These are phyloP conservation scores for Pseudognaphalium luteoalbum DNA, from an alignment of 129 eudicot genomes.

Conservation along the genomic window DNA sequence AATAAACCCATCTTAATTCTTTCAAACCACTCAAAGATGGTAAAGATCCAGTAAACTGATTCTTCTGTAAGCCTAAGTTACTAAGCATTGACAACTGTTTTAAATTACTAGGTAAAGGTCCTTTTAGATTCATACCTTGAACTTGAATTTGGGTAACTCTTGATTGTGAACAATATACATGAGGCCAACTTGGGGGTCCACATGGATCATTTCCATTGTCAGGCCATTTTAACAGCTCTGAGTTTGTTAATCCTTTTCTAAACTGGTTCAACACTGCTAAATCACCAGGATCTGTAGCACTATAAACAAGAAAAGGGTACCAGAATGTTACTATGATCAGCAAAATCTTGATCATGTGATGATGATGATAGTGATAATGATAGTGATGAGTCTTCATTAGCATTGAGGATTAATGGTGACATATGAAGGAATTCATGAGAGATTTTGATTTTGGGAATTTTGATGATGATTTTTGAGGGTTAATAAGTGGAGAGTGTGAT, in stretches of 20 bases:
- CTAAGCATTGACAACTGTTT: slow-evolving; percentile 63
- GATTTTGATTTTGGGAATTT: slow-evolving; percentile 3
- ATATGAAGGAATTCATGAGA: slow-evolving; percentile 2
- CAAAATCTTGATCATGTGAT: slow-evolving; percentile 14
- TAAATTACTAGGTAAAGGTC: slow-evolving; percentile 65
- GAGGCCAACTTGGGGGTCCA: slow-evolving; percentile 87
- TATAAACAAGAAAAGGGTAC: slow-evolving; percentile 31
- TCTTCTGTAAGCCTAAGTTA: slow-evolving; percentile 82
- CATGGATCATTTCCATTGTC: slow-evolving; percentile 73
- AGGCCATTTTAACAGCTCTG: slow-evolving; percentile 92
- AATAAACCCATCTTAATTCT: slow-evolving; percentile 57
- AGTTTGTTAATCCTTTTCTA: slow-evolving; percentile 69
- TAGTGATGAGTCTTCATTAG: background rate
- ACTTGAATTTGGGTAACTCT: slow-evolving; percentile 95
- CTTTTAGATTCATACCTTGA: slow-evolving; percentile 63
- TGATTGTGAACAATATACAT: slow-evolving; percentile 50
- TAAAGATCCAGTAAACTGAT: slow-evolving; percentile 65
- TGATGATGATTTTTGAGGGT: slow-evolving; percentile 2
- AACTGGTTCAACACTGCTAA: slow-evolving; percentile 64
- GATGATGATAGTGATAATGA: background rate
- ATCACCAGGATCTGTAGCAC: slow-evolving; percentile 79
- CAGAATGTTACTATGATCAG: background rate
- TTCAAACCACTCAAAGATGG: slow-evolving; percentile 81
- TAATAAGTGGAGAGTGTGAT: slow-evolving; percentile 3
- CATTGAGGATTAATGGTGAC: slow-evolving; percentile 29